A percentile compares a stretch with the other conserved stretches of the same genome.
Conservation (phyloP, 805 yeast genomes). For the Ogataea kodamae region DNA sequence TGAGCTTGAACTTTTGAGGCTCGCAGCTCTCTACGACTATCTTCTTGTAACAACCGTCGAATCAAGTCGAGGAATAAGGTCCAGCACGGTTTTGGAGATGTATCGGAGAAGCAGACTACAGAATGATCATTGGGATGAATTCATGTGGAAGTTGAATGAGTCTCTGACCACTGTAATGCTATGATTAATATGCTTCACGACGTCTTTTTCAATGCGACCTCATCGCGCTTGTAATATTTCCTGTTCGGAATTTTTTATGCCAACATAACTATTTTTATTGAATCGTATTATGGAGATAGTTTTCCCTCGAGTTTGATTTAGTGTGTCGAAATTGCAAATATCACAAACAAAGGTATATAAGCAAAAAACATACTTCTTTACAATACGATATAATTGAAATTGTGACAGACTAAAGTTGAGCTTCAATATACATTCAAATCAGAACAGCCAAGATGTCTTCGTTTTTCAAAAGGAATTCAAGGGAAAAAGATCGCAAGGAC, state of each 20-base stretch:
- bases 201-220: conserved; percentile 7
- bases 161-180: conserved; percentile 14
- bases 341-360: not conserved
- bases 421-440: conserved; percentile 1
- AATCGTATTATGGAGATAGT: conserved; percentile 7
- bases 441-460: conserved; percentile 22
- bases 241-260: conserved; percentile 11
- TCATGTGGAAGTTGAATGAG: conserved; percentile 27
- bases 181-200: conserved; percentile 7
- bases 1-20: conserved; percentile 37
- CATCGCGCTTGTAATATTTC: conserved; percentile 8
- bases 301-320: conserved; percentile 13
- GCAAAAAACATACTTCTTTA: not conserved
- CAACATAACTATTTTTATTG: conserved; percentile 3
- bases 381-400: not conserved
- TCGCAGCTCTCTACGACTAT: conserved; percentile 36
- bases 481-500: conserved; percentile 29
- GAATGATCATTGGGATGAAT: conserved; percentile 25
- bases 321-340: conserved; percentile 1
- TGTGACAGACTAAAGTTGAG: not conserved
- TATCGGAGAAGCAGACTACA: conserved; percentile 24
- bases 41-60: conserved; percentile 21
- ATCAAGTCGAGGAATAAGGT: conserved; percentile 15
- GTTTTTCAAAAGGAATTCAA: conserved; percentile 32
- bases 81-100: conserved; percentile 16